Conservation (phyloP, 352 stramenopile species). For the Phytophthora fragariae region DNA sequence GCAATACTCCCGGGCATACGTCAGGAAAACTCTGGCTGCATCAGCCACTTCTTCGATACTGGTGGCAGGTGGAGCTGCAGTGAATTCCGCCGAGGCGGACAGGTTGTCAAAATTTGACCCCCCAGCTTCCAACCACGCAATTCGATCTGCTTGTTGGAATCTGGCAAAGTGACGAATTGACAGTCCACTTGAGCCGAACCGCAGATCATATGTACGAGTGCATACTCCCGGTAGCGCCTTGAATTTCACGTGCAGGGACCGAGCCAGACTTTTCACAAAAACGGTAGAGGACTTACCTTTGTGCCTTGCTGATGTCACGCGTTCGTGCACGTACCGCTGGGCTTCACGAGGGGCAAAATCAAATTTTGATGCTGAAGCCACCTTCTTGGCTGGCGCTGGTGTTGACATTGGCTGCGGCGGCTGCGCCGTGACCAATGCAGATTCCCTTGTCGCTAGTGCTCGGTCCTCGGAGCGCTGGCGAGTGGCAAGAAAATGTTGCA, state of each 20-base stretch:
- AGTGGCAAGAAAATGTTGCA: no score
- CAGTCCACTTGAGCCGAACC: conserved; percentile 1
- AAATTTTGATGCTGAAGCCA: not conserved
- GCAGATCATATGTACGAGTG: not conserved
- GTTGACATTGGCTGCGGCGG: no score
- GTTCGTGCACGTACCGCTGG: no score
- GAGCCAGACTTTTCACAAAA: no score
- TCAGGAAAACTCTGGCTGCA: not conserved
- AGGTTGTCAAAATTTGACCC: not conserved
- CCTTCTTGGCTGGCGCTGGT: no score
- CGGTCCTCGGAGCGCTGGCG: no score
- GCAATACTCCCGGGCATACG: conserved; percentile 9
- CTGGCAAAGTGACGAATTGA: conserved; percentile 5
- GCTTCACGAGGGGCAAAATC: no score
- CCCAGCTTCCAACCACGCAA: not conserved
- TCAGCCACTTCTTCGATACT: conserved; percentile 9
- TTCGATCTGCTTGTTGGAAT: not conserved
- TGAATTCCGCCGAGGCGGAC: conserved; percentile 13
- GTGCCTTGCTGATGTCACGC: no score
- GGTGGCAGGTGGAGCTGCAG: not conserved
- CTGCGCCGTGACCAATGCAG: no score
- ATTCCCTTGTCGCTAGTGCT: no score
- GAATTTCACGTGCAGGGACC: conserved; percentile 11
- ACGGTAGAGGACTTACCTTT: no score
- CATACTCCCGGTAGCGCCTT: conserved; percentile 5